Evolutionary conservation across 202 grass and related monocot genomes (phyloP).

Genomic region (Setaria viridis): DNA sequence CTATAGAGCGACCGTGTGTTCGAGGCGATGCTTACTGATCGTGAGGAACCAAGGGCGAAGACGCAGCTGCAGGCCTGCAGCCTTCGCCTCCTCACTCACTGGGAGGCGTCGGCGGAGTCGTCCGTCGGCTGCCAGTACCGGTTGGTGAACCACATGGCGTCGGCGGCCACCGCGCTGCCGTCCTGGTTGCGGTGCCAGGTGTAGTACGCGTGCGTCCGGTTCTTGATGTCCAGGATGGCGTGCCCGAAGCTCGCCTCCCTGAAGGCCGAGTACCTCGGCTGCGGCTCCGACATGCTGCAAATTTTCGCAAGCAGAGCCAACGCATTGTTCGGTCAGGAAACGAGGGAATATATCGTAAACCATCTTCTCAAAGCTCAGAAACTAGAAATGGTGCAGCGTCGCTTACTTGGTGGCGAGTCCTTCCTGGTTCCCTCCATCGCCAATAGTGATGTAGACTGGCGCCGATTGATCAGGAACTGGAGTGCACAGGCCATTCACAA

Average conservation of each 20-base stretch:
- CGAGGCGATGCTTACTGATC: not conserved
- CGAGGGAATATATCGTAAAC: not conserved
- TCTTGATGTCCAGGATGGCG: slow-evolving; percentile 92
- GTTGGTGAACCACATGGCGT: slow-evolving; percentile 88
- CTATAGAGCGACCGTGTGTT: not conserved
- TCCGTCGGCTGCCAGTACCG: slow-evolving; percentile 67
- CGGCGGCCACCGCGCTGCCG: slow-evolving; percentile 61
- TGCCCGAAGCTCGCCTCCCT: slow-evolving; percentile 94
- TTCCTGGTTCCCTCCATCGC: slow-evolving; percentile 85
- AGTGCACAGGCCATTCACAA: slow-evolving; percentile 65
- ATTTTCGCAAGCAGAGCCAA: not conserved
- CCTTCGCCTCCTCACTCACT: slow-evolving; percentile 7
- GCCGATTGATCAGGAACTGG: slow-evolving; percentile 61
- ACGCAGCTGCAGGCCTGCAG: not conserved
- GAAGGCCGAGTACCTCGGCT: slow-evolving; percentile 89
- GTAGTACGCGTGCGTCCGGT: slow-evolving; percentile 88
- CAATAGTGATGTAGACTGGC: slow-evolving; percentile 81
- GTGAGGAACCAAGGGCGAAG: not conserved
- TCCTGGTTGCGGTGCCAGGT: slow-evolving; percentile 92
- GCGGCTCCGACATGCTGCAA: slow-evolving; percentile 80
- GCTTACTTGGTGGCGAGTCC: slow-evolving; percentile 77
- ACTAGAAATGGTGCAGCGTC: not conserved
- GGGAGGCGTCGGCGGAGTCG: slow-evolving; percentile 47
- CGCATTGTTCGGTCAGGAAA: not conserved
- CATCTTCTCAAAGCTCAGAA: not conserved